phyloP scores from a whole-genome alignment of 495 filamentous ascomycete species.

The Lophiostoma macrostomum region DNA sequence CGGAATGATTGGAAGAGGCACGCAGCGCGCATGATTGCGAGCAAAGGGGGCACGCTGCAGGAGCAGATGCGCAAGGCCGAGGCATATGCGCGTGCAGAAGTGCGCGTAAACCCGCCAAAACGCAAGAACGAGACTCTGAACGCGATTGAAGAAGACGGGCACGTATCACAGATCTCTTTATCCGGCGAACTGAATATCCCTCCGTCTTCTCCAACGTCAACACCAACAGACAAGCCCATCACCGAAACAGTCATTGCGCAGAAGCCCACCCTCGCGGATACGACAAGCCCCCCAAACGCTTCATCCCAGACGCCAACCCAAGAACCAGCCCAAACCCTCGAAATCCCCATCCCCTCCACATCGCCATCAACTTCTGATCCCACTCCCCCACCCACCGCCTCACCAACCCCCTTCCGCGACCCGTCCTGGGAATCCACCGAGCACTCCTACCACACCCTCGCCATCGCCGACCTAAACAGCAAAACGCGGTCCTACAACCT shows the following conservation, averaged over 20 bases:
- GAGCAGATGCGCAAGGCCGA: slow-evolving; percentile 70
- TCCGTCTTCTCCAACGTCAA: too few species aligned
- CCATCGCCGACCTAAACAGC: slow-evolving; percentile 73
- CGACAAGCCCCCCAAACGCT: background rate
- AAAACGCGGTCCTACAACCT: slow-evolving; percentile 90
- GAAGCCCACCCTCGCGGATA: background rate
- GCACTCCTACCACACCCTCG: slow-evolving; percentile 69
- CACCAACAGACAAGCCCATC: background rate
- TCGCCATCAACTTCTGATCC: too few species aligned
- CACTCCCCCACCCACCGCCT: slow-evolving; percentile 24
- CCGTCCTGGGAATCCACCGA: slow-evolving; percentile 68
- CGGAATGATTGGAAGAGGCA: slow-evolving; percentile 85
- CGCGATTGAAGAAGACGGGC: slow-evolving; percentile 41
- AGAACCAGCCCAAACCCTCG: background rate
- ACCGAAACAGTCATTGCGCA: background rate
- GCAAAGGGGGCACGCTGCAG: slow-evolving; percentile 73
- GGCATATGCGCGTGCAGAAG: slow-evolving; percentile 72
- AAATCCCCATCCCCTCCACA: background rate
- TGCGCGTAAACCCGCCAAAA: slow-evolving; percentile 43
- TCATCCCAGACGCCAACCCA: background rate
- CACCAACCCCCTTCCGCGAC: slow-evolving; percentile 58
- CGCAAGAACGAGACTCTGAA: slow-evolving; percentile 50
- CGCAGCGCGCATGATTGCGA: slow-evolving; percentile 75
- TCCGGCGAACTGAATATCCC: slow-evolving; percentile 40
- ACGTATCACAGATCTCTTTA: slow-evolving; percentile 47